A percentile compares a stretch with the other conserved stretches of the same genome.
Conservation (phyloP, 257 asterid species). For the Fraxinus excelsior region DNA sequence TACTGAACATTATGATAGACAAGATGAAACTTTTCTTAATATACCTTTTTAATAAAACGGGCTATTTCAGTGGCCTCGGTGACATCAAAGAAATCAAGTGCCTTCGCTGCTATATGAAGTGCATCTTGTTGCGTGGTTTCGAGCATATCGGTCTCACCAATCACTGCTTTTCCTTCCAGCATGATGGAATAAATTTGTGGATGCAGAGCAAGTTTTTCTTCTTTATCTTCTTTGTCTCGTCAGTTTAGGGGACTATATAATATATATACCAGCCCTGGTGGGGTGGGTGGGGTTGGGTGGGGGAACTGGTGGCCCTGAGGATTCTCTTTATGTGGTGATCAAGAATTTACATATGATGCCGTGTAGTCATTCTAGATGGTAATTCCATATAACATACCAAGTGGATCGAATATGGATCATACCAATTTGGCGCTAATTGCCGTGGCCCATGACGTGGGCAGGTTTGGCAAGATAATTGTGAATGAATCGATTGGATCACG, state of each 20-base stretch:
- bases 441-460: not conserved
- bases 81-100: conserved; percentile 85
- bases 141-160: conserved; percentile 82
- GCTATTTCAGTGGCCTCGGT: conserved; percentile 83
- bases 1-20: not conserved
- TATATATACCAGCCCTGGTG: no score
- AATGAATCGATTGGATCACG: not conserved
- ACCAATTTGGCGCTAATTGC: no score
- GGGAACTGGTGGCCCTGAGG: conserved; percentile 6
- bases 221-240: not conserved
- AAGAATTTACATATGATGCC: conserved; percentile 16
- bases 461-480: conserved; percentile 17
- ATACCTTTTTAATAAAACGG: conserved; percentile 70
- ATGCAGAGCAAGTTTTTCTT: not conserved
- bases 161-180: conserved; percentile 90
- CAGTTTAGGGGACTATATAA: no score
- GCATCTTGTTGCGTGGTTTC: conserved; percentile 71
- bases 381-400: conserved; percentile 7
- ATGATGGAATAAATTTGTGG: conserved; percentile 23
- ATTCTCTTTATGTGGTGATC: conserved; percentile 54
- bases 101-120: conserved; percentile 77
- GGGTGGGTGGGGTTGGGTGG: not conserved
- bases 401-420: no score
- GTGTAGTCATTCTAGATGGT: not conserved
- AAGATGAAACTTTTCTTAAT: no score